These are phyloP conservation scores for Acidomyces sp. DNA, from an alignment of 495 filamentous ascomycete species.

Conservation along the genomic window DNA sequence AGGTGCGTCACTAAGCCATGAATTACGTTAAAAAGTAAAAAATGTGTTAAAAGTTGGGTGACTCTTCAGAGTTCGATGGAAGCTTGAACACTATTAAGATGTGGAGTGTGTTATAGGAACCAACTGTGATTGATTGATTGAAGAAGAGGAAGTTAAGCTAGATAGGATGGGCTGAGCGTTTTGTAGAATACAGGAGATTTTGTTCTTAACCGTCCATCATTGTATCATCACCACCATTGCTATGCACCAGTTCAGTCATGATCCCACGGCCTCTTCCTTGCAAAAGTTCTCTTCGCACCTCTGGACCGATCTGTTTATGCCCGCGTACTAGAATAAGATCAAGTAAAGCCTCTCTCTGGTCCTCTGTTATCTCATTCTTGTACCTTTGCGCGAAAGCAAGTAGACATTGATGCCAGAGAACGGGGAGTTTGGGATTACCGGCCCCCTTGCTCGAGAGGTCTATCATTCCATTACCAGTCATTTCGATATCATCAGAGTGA, in stretches of 20 bases:
- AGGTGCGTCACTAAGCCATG: too few species aligned
- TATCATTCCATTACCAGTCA: constrained; percentile 13
- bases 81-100: too few species aligned
- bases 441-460: constrained; percentile 23
- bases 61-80: too few species aligned
- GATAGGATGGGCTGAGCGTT: too few species aligned
- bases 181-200: too few species aligned
- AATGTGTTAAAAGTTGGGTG: too few species aligned
- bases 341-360: constrained; percentile 81
- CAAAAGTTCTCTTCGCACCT: constrained; percentile 79
- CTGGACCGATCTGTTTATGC: constrained; percentile 78
- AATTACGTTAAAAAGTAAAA: too few species aligned
- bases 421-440: constrained; percentile 45
- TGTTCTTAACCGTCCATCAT: too few species aligned
- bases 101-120: too few species aligned
- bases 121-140: too few species aligned
- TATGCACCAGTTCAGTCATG: constrained; percentile 40
- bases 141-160: too few species aligned
- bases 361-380: constrained; percentile 82
- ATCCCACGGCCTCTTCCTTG: constrained; percentile 81
- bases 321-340: constrained; percentile 79
- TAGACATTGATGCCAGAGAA: constrained; percentile 82
- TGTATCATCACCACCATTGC: constrained; percentile 67
- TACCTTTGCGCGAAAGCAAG: constrained; percentile 89
- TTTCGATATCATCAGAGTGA: constrained; percentile 31